Percentiles rank a stretch among this genome's conserved stretches.
Conservation (phyloP, 2,329 filamentous ascomycete species). For the Blastomyces parvus region DNA sequence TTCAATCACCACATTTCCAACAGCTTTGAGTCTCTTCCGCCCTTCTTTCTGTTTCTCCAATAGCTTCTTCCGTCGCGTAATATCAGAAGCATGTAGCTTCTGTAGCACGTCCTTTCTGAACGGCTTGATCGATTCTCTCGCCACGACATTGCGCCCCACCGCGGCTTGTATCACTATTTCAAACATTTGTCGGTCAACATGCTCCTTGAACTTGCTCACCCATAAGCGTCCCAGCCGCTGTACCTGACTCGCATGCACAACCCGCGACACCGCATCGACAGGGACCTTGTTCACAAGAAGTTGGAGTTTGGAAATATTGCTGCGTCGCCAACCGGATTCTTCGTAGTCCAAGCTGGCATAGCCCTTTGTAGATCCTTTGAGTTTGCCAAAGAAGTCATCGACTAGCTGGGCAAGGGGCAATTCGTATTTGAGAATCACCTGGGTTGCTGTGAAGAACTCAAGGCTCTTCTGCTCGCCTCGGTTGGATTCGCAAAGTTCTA, state of each 20-base stretch:
- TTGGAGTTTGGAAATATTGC: conserved; percentile 78
- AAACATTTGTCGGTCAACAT: conserved; percentile 94
- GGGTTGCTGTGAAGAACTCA: conserved; percentile 81
- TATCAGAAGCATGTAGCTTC: conserved; percentile 86
- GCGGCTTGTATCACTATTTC: conserved; percentile 92
- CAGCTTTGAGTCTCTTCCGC: conserved; percentile 66
- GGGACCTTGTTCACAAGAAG: conserved; percentile 86
- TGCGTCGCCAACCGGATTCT: conserved; percentile 76
- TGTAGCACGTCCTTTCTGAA: conserved; percentile 91
- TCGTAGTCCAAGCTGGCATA: conserved; percentile 97
- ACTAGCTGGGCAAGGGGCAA: conserved; percentile 82
- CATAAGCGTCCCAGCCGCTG: conserved; percentile 73
- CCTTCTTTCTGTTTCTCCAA: conserved; percentile 96
- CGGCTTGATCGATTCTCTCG: conserved; percentile 88
- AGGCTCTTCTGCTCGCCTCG: conserved; percentile 79
- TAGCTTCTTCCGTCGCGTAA: conserved; percentile 71
- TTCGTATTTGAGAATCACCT: conserved; percentile 91
- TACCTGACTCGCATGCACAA: conserved; percentile 74
- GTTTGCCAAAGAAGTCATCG: conserved; percentile 92
- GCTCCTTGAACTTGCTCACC: conserved; percentile 94
- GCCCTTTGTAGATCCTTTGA: conserved; percentile 88
- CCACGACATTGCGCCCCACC: conserved; percentile 71
- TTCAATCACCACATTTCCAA: conserved; percentile 89
- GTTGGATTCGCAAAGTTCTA: conserved; percentile 86
- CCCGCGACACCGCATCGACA: conserved; percentile 87